phyloP scores from a whole-genome alignment of 2,329 filamentous ascomycete genomes.

The Penicillium sclerotiorum region DNA sequence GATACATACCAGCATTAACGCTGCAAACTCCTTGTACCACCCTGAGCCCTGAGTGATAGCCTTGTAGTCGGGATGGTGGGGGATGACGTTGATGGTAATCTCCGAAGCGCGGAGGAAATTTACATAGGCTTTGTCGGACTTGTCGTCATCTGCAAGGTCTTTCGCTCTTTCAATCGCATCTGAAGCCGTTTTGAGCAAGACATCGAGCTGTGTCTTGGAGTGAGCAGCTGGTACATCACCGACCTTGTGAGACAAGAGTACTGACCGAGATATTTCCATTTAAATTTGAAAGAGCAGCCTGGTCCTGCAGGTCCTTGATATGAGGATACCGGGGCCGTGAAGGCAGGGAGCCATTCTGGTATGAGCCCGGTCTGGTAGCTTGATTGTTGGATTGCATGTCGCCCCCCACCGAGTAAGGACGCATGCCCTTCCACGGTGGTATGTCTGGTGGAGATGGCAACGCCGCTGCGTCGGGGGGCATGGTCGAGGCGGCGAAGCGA shows the following conservation, averaged over 20 bases:
- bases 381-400: constrained; percentile 32
- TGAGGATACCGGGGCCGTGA: constrained; percentile 37
- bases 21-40: constrained; percentile 54
- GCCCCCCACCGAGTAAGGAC: constrained; percentile 31
- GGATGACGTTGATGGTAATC: constrained; percentile 75
- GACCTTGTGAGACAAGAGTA: constrained; percentile 1
- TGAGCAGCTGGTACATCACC: constrained; percentile 20
- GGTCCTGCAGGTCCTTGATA: constrained; percentile 45
- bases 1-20: constrained; percentile 50
- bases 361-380: constrained; percentile 26
- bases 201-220: constrained; percentile 31
- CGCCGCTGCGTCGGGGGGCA: constrained; percentile 42
- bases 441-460: constrained; percentile 39
- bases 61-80: constrained; percentile 73
- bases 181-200: constrained; percentile 38
- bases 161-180: constrained; percentile 40
- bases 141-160: constrained; percentile 32
- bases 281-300: constrained; percentile 38
- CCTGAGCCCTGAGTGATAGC: constrained; percentile 57
- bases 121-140: constrained; percentile 73
- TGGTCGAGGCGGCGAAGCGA: constrained; percentile 30
- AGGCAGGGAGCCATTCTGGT: constrained; percentile 27
- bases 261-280: constrained; percentile 37
- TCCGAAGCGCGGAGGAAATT: constrained; percentile 83
- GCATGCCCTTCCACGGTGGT: constrained; percentile 35